Base-by-base conservation (phyloP, 2,329 filamentous ascomycete species). In the Penicillium carneum region DNA sequence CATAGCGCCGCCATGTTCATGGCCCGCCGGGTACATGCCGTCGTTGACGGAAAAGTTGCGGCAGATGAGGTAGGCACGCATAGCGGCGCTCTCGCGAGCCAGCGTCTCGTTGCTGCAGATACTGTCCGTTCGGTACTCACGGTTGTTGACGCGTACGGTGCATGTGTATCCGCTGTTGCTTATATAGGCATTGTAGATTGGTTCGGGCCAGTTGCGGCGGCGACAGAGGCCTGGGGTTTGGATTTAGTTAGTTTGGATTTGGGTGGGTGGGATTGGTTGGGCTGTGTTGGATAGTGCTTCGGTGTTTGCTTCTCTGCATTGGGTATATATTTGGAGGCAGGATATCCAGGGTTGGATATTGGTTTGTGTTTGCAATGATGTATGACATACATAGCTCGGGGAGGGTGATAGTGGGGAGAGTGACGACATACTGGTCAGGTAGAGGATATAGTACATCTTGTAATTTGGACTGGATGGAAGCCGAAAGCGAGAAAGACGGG, bases 1-100 rank as follows among this genome's bases (percentile, higher is more conserved):
- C 45, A 87, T 80, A 23, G 85, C 79, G 20, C 76, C 82, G 68
- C 77, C 85, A 74, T 76, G 84, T 77, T 72, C 84, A 81, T 76
- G 84, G 66, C 79, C 87, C 71, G 69, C 84, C 73, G 74, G 87
- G 66, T 86, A 87, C 92, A 96, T 97, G 76, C 94, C 94, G 72
- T 96, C 93, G 76, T 97, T 97, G 78, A 96, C 91, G 58, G 92
- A 96, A 81, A 97, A 97, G 84, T 97, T 97, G 67, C 93, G 90
- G 84, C 94, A 97, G 69, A 97, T 95, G 87, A 97, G 94, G 80
- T 97, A 98, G 60, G 94, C 94, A 64, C 93, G 90, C 87, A 96
- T 96, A 63, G 94, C 94, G 29, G 94, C 94, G 72, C 94, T 95
- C 78, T 98, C 93, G 74, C 93, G 91, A 48, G 94, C 94, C 67